Evolutionary conservation across 106 monocot genomes (phyloP).

Genomic region (Acanthochlamys bracteata): DNA sequence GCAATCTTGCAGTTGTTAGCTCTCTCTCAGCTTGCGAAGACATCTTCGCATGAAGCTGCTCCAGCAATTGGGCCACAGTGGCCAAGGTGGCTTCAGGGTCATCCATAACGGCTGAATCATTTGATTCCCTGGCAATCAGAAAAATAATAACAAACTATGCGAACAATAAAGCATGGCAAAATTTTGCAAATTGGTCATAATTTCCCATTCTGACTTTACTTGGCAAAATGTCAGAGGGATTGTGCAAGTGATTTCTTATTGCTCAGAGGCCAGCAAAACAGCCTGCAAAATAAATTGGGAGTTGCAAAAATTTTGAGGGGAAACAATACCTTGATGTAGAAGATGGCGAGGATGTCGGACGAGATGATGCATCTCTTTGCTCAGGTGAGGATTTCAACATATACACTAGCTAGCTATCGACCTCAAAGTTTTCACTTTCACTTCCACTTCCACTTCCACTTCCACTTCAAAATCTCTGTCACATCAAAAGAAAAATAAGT

Average conservation of each 20-base stretch:
- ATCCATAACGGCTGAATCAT: conserved; percentile 30
- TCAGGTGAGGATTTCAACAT: conserved; percentile 14
- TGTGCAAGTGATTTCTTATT: background rate
- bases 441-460: too few relatives aligned
- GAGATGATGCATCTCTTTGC: conserved; percentile 14
- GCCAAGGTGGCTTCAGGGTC: conserved; percentile 57
- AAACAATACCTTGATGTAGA: conserved; percentile 26
- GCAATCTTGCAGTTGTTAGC: conserved; percentile 40
- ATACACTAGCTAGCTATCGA: too few relatives aligned
- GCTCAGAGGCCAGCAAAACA: background rate
- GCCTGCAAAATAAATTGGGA: background rate
- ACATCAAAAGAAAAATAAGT: too few relatives aligned
- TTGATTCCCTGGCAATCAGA: conserved; percentile 28
- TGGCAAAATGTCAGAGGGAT: background rate
- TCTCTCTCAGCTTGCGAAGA: conserved; percentile 60
- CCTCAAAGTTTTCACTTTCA: too few relatives aligned
- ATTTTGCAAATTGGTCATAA: background rate
- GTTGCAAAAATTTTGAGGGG: background rate
- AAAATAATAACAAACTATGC: background rate
- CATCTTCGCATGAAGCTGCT: conserved; percentile 57
- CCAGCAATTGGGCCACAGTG: conserved; percentile 54
- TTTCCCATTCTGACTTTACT: background rate
- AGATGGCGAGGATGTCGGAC: conserved; percentile 24
- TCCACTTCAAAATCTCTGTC: too few relatives aligned
- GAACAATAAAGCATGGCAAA: background rate